Conservation (phyloP, 2,329 filamentous ascomycete species). For the Anthostomella pinea region DNA sequence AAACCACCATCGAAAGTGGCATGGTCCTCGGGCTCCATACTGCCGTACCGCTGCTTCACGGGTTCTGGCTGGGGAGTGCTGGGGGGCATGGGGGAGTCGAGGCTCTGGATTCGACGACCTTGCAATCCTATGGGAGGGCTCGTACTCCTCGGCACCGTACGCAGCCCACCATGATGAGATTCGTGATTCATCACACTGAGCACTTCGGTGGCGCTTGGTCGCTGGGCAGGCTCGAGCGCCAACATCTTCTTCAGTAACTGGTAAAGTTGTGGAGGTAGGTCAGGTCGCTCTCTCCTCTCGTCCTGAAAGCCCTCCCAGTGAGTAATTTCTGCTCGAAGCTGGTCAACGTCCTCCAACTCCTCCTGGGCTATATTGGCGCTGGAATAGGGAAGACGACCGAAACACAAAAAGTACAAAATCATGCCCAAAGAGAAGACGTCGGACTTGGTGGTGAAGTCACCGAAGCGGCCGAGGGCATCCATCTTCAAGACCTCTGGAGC, state of each 20-base stretch:
- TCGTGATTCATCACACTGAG: conserved; percentile 72
- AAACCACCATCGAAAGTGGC: conserved; percentile 29
- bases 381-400: conserved; percentile 79
- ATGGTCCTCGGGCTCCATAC: conserved; percentile 14
- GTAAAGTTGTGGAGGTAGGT: conserved; percentile 84
- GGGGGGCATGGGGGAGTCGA: conserved; percentile 52
- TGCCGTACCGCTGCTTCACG: conserved; percentile 19
- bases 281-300: conserved; percentile 69
- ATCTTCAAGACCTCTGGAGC: conserved; percentile 85
- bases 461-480: conserved; percentile 67
- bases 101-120: conserved; percentile 49
- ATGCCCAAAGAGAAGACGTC: conserved; percentile 98
- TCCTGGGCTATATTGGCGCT: conserved; percentile 84
- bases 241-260: conserved; percentile 78
- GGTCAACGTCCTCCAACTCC: conserved; percentile 86
- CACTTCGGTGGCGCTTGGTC: conserved; percentile 85
- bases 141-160: conserved; percentile 31
- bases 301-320: conserved; percentile 85
- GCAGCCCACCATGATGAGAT: conserved; percentile 45
- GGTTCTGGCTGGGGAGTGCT: conserved; percentile 48
- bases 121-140: conserved; percentile 40
- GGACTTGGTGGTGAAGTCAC: conserved; percentile 94
- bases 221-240: conserved; percentile 69
- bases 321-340: conserved; percentile 80
- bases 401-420: conserved; percentile 98